Conservation (phyloP, 345 rosid species). For the Populus euphratica region DNA sequence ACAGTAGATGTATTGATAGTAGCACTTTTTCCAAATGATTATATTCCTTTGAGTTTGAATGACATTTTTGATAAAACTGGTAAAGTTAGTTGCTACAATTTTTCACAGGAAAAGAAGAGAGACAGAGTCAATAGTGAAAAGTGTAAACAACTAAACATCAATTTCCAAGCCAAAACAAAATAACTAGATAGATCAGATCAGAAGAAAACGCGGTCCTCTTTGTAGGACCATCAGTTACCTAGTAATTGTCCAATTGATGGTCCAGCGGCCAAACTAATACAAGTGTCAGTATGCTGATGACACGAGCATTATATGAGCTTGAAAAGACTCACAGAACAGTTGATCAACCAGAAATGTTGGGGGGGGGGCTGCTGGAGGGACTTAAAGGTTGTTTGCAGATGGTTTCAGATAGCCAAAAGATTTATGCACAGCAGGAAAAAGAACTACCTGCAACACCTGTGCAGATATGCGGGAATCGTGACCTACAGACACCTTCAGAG, state of each 20-base stretch:
- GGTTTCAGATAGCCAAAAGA: not conserved
- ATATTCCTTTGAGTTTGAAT: not conserved
- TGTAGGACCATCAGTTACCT: not conserved
- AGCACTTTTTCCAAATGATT: not conserved
- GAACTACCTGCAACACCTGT: slow-evolving; percentile 52
- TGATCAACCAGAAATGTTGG: not conserved
- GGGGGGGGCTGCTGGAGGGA: not conserved
- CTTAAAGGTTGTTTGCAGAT: not conserved
- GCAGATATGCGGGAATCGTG: slow-evolving; percentile 98
- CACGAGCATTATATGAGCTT: not conserved
- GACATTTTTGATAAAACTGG: not conserved
- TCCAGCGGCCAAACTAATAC: not conserved
- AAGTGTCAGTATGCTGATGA: not conserved
- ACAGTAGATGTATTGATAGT: not conserved
- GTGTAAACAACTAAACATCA: not conserved
- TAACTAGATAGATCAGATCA: not conserved
- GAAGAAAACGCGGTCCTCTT: not conserved
- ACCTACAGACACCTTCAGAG: slow-evolving; percentile 67
- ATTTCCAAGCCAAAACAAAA: not conserved
- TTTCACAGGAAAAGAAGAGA: not conserved
- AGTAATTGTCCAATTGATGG: not conserved
- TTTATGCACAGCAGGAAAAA: not conserved
- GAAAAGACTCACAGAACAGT: not conserved
- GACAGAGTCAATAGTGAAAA: not conserved
- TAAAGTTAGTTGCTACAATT: not conserved